phyloP scores from a whole-genome alignment of 495 filamentous ascomycete genomes.

The Aspergillus haitiensis region DNA sequence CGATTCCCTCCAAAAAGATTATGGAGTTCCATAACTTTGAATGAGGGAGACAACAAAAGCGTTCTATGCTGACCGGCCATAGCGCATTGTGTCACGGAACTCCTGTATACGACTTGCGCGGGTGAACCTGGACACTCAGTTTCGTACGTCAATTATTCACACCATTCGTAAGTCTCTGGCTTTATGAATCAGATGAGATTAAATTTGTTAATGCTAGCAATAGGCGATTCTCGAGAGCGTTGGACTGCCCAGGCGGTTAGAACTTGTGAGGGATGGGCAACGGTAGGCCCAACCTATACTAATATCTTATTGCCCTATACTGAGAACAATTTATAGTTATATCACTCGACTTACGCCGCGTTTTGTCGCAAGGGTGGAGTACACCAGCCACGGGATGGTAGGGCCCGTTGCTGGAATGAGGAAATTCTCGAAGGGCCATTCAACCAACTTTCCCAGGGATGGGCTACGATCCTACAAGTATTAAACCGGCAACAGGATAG shows the following conservation, averaged over 20 bases:
- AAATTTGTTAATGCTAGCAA: neutral
- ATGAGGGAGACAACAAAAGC: neutral
- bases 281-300: neutral
- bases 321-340: neutral
- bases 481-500: neutral
- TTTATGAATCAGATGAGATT: neutral
- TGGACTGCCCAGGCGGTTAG: neutral
- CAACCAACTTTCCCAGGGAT: neutral
- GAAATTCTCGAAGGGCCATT: neutral
- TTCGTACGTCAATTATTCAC: slow-evolving; percentile 3
- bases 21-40: neutral
- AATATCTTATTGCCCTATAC: neutral
- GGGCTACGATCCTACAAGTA: neutral
- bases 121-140: slow-evolving; percentile 5
- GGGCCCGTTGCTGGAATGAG: neutral
- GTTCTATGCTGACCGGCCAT: slow-evolving; percentile 1
- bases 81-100: slow-evolving; percentile 3
- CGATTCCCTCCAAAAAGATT: neutral
- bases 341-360: slow-evolving; percentile 1
- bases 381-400: neutral
- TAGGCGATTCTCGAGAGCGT: neutral
- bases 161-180: slow-evolving; percentile 8
- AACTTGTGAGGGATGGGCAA: neutral
- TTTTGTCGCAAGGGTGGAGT: slow-evolving; percentile 8
- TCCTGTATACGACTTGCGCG: neutral